A percentile compares a stretch with the other conserved stretches of the same genome.
Conservation (phyloP, 805 yeast genomes). For the Wickerhamomyces rabaulensis region DNA sequence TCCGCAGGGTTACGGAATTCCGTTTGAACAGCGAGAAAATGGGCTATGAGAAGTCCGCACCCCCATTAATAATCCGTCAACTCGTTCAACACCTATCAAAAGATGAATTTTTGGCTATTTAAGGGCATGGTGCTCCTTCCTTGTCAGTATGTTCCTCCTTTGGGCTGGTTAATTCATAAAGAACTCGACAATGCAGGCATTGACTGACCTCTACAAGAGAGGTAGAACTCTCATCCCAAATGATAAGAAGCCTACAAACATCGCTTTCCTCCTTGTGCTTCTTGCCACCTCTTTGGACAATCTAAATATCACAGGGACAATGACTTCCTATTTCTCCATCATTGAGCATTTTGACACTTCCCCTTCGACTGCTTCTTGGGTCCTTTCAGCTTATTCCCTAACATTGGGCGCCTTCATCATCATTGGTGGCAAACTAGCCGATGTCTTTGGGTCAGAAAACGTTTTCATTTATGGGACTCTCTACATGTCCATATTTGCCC, state of each 20-base stretch:
- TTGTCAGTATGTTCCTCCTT: too few relatives aligned
- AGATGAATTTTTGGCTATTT: too few relatives aligned
- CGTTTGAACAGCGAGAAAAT: too few relatives aligned
- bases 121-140: too few relatives aligned
- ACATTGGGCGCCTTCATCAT: slow-evolving; percentile 41
- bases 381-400: slow-evolving; percentile 37
- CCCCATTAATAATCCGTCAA: too few relatives aligned
- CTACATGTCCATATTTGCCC: slow-evolving; percentile 22
- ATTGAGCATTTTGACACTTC: slow-evolving; percentile 1
- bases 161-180: too few relatives aligned
- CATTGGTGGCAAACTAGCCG: slow-evolving; percentile 36
- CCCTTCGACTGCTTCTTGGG: slow-evolving; percentile 30
- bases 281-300: slow-evolving; percentile 4
- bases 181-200: not conserved
- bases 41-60: too few relatives aligned
- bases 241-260: slow-evolving; percentile 1
- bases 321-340: slow-evolving; percentile 2
- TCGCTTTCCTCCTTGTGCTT: slow-evolving; percentile 1
- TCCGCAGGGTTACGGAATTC: too few relatives aligned
- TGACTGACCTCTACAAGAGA: not conserved
- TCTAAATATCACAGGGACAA: slow-evolving; percentile 2
- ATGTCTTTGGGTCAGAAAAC: slow-evolving; percentile 34
- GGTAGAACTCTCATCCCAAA: not conserved
- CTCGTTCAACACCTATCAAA: too few relatives aligned
- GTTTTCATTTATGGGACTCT: slow-evolving; percentile 25